These are phyloP conservation scores for Populus simonii DNA, from an alignment of 345 rosid genomes.

Conservation along the genomic window DNA sequence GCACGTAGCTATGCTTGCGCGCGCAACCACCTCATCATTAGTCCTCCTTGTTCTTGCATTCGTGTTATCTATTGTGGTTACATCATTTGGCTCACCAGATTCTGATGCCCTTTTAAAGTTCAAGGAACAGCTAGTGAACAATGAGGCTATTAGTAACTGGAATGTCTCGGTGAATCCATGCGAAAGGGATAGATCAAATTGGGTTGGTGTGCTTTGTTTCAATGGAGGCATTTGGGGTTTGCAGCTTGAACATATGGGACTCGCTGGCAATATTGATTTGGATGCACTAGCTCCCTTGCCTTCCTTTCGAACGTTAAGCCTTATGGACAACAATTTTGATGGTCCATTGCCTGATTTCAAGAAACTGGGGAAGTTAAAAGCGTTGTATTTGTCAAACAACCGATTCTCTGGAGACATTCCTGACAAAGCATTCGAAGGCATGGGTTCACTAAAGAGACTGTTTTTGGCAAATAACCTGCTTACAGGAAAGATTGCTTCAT, in stretches of 20 bases:
- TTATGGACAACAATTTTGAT: slow-evolving; percentile 59
- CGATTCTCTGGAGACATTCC: slow-evolving; percentile 52
- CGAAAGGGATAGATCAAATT: slow-evolving; percentile 28
- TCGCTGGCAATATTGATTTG: slow-evolving; percentile 43
- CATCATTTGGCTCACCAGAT: slow-evolving; percentile 6
- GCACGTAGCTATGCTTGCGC: slow-evolving; percentile 24
- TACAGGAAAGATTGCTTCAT: slow-evolving; percentile 51
- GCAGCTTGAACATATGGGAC: slow-evolving; percentile 54
- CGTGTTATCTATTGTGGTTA: neutral
- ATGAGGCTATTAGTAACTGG: slow-evolving; percentile 34
- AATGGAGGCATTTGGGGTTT: slow-evolving; percentile 50
- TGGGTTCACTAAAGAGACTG: slow-evolving; percentile 56
- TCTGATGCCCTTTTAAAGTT: slow-evolving; percentile 20
- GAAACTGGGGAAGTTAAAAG: slow-evolving; percentile 43
- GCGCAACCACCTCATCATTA: neutral
- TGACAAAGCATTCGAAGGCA: slow-evolving; percentile 49
- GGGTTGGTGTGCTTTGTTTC: slow-evolving; percentile 62
- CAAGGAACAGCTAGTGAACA: slow-evolving; percentile 7
- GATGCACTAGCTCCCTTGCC: slow-evolving; percentile 39
- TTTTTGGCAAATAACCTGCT: slow-evolving; percentile 56
- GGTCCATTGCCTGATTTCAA: slow-evolving; percentile 56
- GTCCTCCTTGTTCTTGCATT: neutral
- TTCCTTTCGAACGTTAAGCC: slow-evolving; percentile 53
- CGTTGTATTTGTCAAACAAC: slow-evolving; percentile 64
- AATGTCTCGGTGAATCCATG: slow-evolving; percentile 39